A percentile compares a stretch with the other conserved stretches of the same genome.
These are phyloP conservation scores for Starmera pachycereana DNA, from an alignment of 805 yeast species.

Conservation along the genomic window DNA sequence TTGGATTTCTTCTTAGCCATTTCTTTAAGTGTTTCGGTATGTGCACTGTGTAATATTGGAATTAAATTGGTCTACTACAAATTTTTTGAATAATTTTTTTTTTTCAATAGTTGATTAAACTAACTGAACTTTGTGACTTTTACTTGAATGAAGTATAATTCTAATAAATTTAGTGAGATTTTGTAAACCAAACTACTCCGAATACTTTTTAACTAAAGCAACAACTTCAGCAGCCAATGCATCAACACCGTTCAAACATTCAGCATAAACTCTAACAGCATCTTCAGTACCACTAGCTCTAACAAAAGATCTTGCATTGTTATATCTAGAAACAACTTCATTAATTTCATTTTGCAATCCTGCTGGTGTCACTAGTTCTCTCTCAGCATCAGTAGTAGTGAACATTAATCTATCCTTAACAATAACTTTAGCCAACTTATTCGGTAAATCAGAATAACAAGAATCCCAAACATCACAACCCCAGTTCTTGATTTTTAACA, in stretches of 20 bases:
- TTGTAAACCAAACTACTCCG: no score
- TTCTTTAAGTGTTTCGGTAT: not conserved
- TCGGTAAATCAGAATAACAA: slow-evolving; percentile 79
- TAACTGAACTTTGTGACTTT: no score
- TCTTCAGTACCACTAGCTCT: slow-evolving; percentile 98
- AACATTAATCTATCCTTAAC: slow-evolving; percentile 76
- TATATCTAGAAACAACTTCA: slow-evolving; percentile 40
- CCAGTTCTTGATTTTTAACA: slow-evolving; percentile 45
- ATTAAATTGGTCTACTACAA: no score
- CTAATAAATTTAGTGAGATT: no score
- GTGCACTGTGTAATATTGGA: not conserved
- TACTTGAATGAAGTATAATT: no score
- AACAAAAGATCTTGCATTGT: slow-evolving; percentile 76
- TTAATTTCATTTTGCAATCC: slow-evolving; percentile 76
- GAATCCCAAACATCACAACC: slow-evolving; percentile 64
- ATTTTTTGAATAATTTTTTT: no score
- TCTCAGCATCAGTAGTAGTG: slow-evolving; percentile 84
- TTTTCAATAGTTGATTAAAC: no score
- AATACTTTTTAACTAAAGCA: slow-evolving; percentile 21
- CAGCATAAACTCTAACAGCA: slow-evolving; percentile 93
- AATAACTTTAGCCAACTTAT: slow-evolving; percentile 66
- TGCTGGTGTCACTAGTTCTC: slow-evolving; percentile 62
- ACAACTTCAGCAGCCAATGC: slow-evolving; percentile 36
- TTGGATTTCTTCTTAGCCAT: slow-evolving; percentile 85
- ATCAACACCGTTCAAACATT: slow-evolving; percentile 48